Evolutionary conservation across 352 stramenopile genomes (phyloP).

Genomic region (Phytophthora foliorum): DNA sequence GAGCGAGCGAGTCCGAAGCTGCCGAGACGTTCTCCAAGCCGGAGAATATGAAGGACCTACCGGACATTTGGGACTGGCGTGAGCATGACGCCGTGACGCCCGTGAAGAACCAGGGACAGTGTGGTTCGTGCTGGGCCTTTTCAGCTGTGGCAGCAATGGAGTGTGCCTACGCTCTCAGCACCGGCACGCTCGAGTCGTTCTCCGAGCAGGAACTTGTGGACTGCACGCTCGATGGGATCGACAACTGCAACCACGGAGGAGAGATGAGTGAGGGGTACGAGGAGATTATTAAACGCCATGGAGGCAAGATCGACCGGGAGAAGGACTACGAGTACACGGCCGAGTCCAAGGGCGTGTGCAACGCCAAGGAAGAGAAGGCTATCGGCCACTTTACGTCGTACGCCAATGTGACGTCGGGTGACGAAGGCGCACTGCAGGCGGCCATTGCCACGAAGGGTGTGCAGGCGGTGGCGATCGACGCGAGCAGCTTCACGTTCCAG

Average conservation of each 20-base stretch:
- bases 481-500: slow-evolving; percentile 81
- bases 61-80: slow-evolving; percentile 94
- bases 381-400: slow-evolving; percentile 90
- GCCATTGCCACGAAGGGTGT: slow-evolving; percentile 85
- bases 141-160: slow-evolving; percentile 98
- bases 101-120: slow-evolving; percentile 96
- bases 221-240: slow-evolving; percentile 94
- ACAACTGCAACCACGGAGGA: slow-evolving; percentile 96
- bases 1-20: not conserved
- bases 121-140: slow-evolving; percentile 97
- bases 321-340: slow-evolving; percentile 95
- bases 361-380: slow-evolving; percentile 75
- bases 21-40: slow-evolving; percentile 34
- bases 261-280: slow-evolving; percentile 98
- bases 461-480: slow-evolving; percentile 88
- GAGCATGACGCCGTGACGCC: slow-evolving; percentile 91
- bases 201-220: slow-evolving; percentile 99
- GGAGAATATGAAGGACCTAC: slow-evolving; percentile 46
- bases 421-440: slow-evolving; percentile 83
- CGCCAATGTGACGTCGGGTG: slow-evolving; percentile 69
- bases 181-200: slow-evolving; percentile 90
- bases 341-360: slow-evolving; percentile 91
- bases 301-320: slow-evolving; percentile 91
- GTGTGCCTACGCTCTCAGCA: slow-evolving; percentile 94
- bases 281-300: slow-evolving; percentile 93